Percentiles rank a stretch among this genome's conserved stretches.
These are phyloP conservation scores for Terfezia claveryi DNA, from an alignment of 495 filamentous ascomycete genomes.

Conservation along the genomic window DNA sequence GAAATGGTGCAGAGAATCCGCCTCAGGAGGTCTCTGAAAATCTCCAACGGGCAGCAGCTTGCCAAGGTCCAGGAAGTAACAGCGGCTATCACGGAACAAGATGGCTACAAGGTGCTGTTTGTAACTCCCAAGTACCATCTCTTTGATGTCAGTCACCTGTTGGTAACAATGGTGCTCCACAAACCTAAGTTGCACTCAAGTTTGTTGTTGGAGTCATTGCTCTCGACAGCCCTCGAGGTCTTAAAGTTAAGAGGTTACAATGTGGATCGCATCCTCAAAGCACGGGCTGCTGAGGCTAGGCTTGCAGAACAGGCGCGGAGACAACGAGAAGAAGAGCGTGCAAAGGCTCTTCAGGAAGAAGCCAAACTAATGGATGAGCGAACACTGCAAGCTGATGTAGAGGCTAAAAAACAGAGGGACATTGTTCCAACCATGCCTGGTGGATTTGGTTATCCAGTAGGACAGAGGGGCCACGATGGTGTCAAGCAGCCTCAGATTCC, in stretches of 20 bases:
- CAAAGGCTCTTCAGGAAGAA: constrained; percentile 31
- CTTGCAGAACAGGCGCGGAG: constrained; percentile 63
- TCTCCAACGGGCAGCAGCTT: constrained; percentile 26
- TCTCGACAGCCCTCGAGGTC: constrained; percentile 58
- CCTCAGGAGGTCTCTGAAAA: constrained; percentile 48
- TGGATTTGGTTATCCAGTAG: constrained; percentile 35
- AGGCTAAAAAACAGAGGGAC: background rate
- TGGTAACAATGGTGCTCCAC: constrained; percentile 55
- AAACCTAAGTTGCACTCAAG: constrained; percentile 70
- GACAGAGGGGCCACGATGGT: background rate
- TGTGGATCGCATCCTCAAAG: constrained; percentile 70
- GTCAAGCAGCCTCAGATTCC: constrained; percentile 9
- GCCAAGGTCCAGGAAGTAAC: constrained; percentile 47
- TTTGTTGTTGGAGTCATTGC: constrained; percentile 65
- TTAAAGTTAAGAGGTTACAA: constrained; percentile 75
- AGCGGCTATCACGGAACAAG: constrained; percentile 35
- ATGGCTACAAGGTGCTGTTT: constrained; percentile 23
- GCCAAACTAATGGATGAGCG: constrained; percentile 15
- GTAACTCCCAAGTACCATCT: constrained; percentile 49
- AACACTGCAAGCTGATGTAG: constrained; percentile 12
- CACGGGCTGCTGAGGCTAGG: constrained; percentile 60
- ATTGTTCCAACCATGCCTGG: constrained; percentile 35
- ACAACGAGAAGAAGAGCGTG: constrained; percentile 56
- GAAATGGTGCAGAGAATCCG: constrained; percentile 50
- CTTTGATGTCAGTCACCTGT: constrained; percentile 69